A percentile compares a stretch with the other conserved stretches of the same genome.
phyloP scores from a whole-genome alignment of 2,329 filamentous ascomycete genomes.

The Westerdykella sp. region DNA sequence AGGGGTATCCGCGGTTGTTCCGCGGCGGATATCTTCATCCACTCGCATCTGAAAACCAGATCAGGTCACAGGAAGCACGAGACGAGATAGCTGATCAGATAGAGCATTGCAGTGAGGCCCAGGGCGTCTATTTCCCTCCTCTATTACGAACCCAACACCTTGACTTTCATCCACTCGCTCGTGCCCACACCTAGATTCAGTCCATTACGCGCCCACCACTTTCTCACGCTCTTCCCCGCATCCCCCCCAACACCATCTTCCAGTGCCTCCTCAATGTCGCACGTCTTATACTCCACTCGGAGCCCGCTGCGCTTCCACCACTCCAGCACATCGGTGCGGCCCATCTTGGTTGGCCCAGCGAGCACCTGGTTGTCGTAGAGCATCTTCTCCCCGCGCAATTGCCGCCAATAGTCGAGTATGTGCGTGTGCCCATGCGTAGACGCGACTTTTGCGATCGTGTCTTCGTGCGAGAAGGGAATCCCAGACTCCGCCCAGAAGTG shows the following conservation, averaged over 20 bases:
- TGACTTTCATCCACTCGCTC: conserved; percentile 83
- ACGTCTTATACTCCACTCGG: conserved; percentile 86
- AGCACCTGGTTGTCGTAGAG: conserved; percentile 79
- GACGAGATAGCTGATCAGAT: too few relatives aligned
- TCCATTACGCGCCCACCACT: conserved; percentile 85
- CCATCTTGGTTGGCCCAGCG: conserved; percentile 80
- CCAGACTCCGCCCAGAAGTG: conserved; percentile 83
- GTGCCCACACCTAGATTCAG: conserved; percentile 75
- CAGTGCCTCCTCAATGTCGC: conserved; percentile 89
- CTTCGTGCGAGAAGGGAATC: conserved; percentile 72
- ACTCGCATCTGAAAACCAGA: too few relatives aligned
- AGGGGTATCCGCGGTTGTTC: too few relatives aligned
- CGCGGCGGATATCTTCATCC: too few relatives aligned
- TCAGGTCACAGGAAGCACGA: too few relatives aligned
- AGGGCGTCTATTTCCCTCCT: too few relatives aligned
- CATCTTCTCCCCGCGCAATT: conserved; percentile 66
- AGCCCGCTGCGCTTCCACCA: conserved; percentile 82
- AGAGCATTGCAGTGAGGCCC: too few relatives aligned
- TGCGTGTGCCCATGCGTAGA: conserved; percentile 78
- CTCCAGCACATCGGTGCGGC: conserved; percentile 75
- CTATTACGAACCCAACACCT: conserved; percentile 49
- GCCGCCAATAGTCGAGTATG: conserved; percentile 77
- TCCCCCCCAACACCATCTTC: conserved; percentile 71
- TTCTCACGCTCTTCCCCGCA: conserved; percentile 65
- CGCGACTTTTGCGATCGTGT: conserved; percentile 76